These are phyloP conservation scores for Dactylellina parvicollis DNA, from an alignment of 2,329 filamentous ascomycete genomes.

Conservation along the genomic window DNA sequence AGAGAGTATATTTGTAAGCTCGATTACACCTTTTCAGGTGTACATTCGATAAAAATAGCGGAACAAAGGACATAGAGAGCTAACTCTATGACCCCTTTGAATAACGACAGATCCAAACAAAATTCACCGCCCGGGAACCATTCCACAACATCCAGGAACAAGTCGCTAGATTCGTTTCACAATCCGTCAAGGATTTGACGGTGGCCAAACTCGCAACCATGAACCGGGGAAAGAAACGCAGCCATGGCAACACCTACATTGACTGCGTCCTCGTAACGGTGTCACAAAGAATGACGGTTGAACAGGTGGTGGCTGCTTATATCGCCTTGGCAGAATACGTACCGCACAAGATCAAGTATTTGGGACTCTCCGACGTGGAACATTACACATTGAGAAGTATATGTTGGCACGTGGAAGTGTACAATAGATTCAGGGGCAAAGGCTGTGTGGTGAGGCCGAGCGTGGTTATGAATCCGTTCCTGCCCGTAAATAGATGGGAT, in stretches of 20 bases:
- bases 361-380: neutral
- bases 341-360: neutral
- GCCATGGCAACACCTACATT: neutral
- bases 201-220: neutral
- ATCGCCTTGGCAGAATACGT: neutral
- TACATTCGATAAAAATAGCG: no score
- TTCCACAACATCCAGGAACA: neutral
- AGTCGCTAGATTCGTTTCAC: neutral
- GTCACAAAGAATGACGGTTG: neutral
- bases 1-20: neutral
- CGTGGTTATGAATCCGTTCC: neutral
- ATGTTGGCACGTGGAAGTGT: neutral
- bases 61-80: no score
- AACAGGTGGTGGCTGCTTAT: neutral
- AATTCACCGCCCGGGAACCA: neutral
- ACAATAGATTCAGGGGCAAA: neutral
- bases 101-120: slow-evolving; percentile 1
- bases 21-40: no score
- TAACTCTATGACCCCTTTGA: no score
- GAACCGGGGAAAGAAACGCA: neutral
- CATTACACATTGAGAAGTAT: neutral
- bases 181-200: neutral
- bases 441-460: neutral
- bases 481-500: neutral
- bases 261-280: neutral